phyloP scores from a whole-genome alignment of 2,329 filamentous ascomycete genomes.

The Trichoderma brevicompactum region DNA sequence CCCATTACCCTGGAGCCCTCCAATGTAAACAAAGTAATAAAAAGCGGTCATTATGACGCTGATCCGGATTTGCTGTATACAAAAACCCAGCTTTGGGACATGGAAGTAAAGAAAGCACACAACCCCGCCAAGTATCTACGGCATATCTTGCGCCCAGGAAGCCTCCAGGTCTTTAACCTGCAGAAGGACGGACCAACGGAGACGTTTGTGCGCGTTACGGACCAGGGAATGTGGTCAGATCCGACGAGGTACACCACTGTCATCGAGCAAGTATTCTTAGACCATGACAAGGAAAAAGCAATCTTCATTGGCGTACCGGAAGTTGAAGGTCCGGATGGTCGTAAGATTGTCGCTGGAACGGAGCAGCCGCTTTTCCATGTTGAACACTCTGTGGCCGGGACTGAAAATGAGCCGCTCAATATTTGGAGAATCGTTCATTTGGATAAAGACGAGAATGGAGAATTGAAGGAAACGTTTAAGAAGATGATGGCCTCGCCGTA shows the following conservation, averaged over 20 bases:
- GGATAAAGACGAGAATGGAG: conserved; percentile 26
- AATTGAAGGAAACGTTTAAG: conserved; percentile 6
- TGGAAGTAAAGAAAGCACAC: conserved; percentile 31
- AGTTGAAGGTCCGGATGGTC: conserved; percentile 29
- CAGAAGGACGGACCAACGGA: conserved; percentile 28
- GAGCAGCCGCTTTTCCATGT: conserved; percentile 32
- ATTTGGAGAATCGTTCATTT: conserved; percentile 28
- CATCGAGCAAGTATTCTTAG: conserved; percentile 31
- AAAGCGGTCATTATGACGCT: conserved; percentile 27
- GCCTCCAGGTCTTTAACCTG: conserved; percentile 29
- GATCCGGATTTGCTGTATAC: conserved; percentile 31
- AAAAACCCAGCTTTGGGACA: conserved; percentile 32
- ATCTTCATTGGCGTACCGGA: conserved; percentile 30
- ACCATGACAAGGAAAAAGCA: conserved; percentile 26
- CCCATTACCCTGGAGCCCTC: conserved; percentile 23
- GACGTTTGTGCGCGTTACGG: conserved; percentile 54
- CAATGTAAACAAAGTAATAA: conserved; percentile 32
- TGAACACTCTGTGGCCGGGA: conserved; percentile 25
- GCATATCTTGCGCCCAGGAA: conserved; percentile 29
- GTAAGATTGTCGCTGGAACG: conserved; percentile 30
- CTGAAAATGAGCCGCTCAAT: conserved; percentile 29
- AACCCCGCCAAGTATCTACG: conserved; percentile 31
- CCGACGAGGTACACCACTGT: conserved; percentile 25
- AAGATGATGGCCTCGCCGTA: conserved; percentile 17
- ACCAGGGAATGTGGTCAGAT: conserved; percentile 63